phyloP scores from a whole-genome alignment of 2,329 filamentous ascomycete genomes.

The Diaporthe nobilis region DNA sequence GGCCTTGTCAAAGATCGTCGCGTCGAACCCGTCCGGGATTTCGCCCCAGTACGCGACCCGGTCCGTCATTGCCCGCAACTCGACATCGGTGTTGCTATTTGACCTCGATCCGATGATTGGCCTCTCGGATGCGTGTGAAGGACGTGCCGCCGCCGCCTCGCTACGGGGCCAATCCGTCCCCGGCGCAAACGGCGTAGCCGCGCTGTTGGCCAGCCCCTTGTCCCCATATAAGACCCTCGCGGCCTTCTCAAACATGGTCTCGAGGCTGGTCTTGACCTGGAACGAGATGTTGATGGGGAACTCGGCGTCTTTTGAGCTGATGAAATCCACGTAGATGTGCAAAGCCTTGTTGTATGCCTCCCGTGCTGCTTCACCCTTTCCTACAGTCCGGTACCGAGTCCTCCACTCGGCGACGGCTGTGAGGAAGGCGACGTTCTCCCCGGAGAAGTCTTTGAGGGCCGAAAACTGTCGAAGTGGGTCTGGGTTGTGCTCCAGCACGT shows the following conservation, averaged over 20 bases:
- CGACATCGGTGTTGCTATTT: conserved; percentile 29
- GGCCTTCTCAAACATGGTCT: conserved; percentile 69
- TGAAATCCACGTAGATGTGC: conserved; percentile 72
- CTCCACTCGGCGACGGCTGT: conserved; percentile 71
- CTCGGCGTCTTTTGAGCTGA: conserved; percentile 72
- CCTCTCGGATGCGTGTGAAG: conserved; percentile 3
- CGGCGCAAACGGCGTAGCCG: conserved; percentile 58
- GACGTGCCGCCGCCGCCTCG: conserved; percentile 29
- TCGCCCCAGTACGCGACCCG: conserved; percentile 54
- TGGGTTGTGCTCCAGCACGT: conserved; percentile 71
- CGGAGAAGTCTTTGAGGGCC: conserved; percentile 76
- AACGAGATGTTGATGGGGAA: conserved; percentile 78
- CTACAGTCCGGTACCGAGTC: conserved; percentile 45
- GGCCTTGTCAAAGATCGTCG: conserved; percentile 70
- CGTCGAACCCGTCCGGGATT: conserved; percentile 63
- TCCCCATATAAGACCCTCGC: conserved; percentile 62
- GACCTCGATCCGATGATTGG: conserved; percentile 34
- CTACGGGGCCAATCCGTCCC: conserved; percentile 35
- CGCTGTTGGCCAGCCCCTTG: conserved; percentile 56
- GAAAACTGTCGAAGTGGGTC: conserved; percentile 75
- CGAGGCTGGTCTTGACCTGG: conserved; percentile 66
- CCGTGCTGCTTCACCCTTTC: conserved; percentile 55
- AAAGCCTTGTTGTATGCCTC: conserved; percentile 71
- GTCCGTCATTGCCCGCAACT: conserved; percentile 19
- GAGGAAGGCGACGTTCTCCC: conserved; percentile 79